Conservation (phyloP, 225 moss, liverwort and hornwort genomes). For the Bryoerythrophyllum caledonicum region DNA sequence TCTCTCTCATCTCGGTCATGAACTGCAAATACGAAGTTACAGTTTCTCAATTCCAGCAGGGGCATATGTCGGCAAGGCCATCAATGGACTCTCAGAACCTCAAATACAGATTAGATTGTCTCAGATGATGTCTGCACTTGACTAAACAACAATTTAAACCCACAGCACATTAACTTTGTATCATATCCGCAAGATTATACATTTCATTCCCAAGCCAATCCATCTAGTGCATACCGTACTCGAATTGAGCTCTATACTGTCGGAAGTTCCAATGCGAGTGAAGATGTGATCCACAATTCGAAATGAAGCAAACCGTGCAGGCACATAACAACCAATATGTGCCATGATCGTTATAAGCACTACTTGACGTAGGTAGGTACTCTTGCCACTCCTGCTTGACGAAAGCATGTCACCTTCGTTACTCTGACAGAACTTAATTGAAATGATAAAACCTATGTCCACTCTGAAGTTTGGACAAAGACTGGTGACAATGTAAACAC, state of each 20-base stretch:
- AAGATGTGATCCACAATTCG: conserved; percentile 88
- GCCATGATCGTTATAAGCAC: conserved; percentile 89
- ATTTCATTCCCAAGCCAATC: conserved; percentile 4
- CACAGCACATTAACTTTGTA: background rate
- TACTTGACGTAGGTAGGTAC: conserved; percentile 91
- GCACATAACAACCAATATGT: conserved; percentile 91
- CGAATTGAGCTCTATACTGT: conserved; percentile 84
- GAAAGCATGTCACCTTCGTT: conserved; percentile 16
- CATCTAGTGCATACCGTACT: conserved; percentile 63
- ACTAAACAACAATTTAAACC: background rate
- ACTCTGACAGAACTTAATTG: conserved; percentile 3
- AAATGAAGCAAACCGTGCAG: conserved; percentile 91
- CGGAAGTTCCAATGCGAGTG: conserved; percentile 86
- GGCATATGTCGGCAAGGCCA: background rate
- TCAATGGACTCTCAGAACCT: background rate
- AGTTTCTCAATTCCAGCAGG: conserved; percentile 18
- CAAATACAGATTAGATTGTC: background rate
- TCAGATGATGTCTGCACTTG: conserved; percentile 6
- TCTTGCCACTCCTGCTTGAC: conserved; percentile 86
- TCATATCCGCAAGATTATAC: conserved; percentile 7
- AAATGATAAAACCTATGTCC: background rate
- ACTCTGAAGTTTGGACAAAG: conserved; percentile 14
- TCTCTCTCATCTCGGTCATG: conserved; percentile 99
- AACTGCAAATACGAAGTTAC: conserved; percentile 56
- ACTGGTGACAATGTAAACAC: conserved; percentile 10